These are phyloP conservation scores for Boletus rubropictus DNA, from an alignment of 768 basidiomycete genomes.

Conservation along the genomic window DNA sequence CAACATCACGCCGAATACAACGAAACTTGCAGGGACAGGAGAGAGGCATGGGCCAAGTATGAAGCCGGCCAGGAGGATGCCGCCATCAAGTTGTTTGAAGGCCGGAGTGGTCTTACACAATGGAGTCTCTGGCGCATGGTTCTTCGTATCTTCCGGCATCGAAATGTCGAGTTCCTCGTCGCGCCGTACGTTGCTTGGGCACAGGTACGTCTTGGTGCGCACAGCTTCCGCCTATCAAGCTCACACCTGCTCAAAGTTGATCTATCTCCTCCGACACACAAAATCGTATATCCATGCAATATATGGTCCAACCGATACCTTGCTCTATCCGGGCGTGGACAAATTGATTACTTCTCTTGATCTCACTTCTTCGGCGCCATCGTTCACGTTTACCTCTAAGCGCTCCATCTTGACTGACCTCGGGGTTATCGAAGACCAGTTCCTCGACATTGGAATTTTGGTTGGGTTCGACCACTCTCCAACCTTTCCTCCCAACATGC, in stretches of 20 bases:
- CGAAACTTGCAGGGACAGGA: conserved; percentile 69
- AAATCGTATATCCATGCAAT: conserved; percentile 94
- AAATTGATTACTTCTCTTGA: conserved; percentile 88
- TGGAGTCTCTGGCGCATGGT: conserved; percentile 96
- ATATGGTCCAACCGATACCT: conserved; percentile 83
- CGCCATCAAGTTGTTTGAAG: conserved; percentile 80
- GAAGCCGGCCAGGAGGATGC: conserved; percentile 88
- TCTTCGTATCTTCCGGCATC: conserved; percentile 85
- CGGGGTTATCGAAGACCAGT: conserved; percentile 77
- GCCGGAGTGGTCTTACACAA: conserved; percentile 62
- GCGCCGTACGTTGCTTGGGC: conserved; percentile 96
- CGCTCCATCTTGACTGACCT: conserved; percentile 61
- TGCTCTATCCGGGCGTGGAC: conserved; percentile 84
- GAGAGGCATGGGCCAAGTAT: conserved; percentile 90
- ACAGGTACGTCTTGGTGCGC: conserved; percentile 57
- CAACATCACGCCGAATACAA: conserved; percentile 50
- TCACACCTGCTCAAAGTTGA: conserved; percentile 54
- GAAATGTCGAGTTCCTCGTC: conserved; percentile 92
- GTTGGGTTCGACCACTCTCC: conserved; percentile 82
- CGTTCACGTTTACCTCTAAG: conserved; percentile 85
- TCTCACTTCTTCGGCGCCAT: conserved; percentile 56
- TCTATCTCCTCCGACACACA: conserved; percentile 89
- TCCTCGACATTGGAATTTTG: conserved; percentile 89
- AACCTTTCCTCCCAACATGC: conserved; percentile 75
- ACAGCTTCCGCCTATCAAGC: neutral